phyloP scores from a whole-genome alignment of 2,329 filamentous ascomycete species.

The Calonectria leucothoes region DNA sequence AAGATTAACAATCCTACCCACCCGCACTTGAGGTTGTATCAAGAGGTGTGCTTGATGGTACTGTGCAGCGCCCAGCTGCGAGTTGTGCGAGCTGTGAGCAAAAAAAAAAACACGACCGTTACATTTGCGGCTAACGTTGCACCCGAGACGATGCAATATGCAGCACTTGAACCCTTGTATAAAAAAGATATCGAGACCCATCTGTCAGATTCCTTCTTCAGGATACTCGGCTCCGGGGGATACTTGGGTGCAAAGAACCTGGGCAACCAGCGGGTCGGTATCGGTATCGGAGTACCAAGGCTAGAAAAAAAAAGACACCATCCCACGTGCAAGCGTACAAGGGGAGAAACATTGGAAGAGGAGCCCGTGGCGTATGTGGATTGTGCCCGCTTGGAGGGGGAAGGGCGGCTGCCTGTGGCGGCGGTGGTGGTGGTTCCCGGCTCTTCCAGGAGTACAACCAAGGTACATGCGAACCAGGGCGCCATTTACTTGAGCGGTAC shows the following conservation, averaged over 20 bases:
- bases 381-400: background rate
- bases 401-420: background rate
- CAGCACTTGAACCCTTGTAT: background rate
- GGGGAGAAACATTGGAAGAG: background rate
- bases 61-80: background rate
- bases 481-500: background rate
- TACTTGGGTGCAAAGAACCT: background rate
- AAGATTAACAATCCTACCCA: background rate
- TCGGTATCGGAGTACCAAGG: conserved; percentile 12
- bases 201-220: background rate
- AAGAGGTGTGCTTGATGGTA: background rate
- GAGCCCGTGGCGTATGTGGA: background rate
- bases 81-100: too few relatives aligned
- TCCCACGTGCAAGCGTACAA: conserved; percentile 30
- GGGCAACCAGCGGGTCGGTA: conserved; percentile 18
- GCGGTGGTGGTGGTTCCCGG: background rate
- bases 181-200: background rate
- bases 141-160: background rate
- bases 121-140: background rate
- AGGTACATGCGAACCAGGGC: background rate
- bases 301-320: conserved; percentile 22
- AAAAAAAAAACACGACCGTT: background rate
- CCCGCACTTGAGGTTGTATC: background rate
- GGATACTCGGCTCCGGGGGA: background rate
- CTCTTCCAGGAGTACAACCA: background rate